Conservation (phyloP, 1,284 basidiomycete genomes). For the Tetrapyrgos nigripes region DNA sequence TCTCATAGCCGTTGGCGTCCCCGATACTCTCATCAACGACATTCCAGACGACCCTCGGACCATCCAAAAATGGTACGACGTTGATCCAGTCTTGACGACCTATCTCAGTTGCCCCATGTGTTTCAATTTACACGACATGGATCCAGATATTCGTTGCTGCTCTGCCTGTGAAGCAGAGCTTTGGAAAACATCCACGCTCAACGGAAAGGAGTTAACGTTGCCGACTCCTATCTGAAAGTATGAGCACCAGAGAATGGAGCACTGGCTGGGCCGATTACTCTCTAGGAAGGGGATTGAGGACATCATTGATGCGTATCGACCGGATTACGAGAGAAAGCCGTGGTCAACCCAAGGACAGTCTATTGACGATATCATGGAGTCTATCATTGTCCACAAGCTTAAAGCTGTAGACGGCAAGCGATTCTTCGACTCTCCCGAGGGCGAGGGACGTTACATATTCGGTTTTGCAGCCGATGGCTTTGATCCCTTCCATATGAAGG, state of each 20-base stretch:
- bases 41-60: constrained; percentile 20
- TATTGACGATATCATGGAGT: background rate
- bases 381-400: background rate
- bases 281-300: constrained; percentile 28
- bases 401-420: background rate
- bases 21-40: background rate
- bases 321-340: background rate
- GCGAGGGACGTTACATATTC: background rate
- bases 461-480: constrained; percentile 27
- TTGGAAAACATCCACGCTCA: constrained; percentile 14
- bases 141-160: constrained; percentile 4
- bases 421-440: background rate
- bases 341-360: background rate
- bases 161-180: constrained; percentile 12
- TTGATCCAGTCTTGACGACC: constrained; percentile 15
- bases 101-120: constrained; percentile 23
- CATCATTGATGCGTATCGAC: constrained; percentile 22
- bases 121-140: constrained; percentile 13
- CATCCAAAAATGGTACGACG: background rate
- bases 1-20: background rate
- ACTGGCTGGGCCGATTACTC: constrained; percentile 29
- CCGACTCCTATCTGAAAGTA: constrained; percentile 19
- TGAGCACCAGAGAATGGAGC: constrained; percentile 22
- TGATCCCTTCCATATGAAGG: constrained; percentile 31
- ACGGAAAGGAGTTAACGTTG: background rate